phyloP scores from a whole-genome alignment of 768 basidiomycete genomes.

The Suillus subluteus region DNA sequence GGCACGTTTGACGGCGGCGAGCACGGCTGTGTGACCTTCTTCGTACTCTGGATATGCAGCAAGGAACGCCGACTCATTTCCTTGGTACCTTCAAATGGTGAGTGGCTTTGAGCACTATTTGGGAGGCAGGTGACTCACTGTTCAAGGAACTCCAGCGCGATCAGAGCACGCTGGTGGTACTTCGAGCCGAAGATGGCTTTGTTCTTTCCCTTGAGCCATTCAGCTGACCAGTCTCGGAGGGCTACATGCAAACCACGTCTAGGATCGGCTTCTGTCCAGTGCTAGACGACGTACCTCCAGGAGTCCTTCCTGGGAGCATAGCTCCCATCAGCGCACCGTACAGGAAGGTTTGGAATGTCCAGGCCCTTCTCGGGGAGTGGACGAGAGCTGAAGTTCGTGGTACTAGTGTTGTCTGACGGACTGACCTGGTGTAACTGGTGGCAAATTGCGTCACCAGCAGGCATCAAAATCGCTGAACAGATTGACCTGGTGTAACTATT shows the following conservation, averaged over 20 bases:
- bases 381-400: background rate
- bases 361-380: background rate
- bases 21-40: background rate
- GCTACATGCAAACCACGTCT: too few species aligned
- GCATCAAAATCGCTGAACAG: too few species aligned
- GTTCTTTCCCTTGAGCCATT: constrained; percentile 8
- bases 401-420: background rate
- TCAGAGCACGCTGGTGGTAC: too few species aligned
- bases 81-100: constrained; percentile 11
- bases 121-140: too few species aligned
- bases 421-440: too few species aligned
- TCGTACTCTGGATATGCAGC: background rate
- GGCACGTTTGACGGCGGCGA: background rate
- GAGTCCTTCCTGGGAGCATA: constrained; percentile 4
- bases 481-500: too few species aligned
- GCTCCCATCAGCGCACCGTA: background rate
- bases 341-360: constrained; percentile 10
- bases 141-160: too few species aligned
- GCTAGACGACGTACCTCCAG: background rate
- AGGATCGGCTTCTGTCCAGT: too few species aligned
- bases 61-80: constrained; percentile 6
- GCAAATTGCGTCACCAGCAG: too few species aligned
- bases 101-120: too few species aligned
- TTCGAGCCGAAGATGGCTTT: background rate
- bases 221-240: too few species aligned